Evolutionary conservation across 352 stramenopile species (phyloP).

Genomic region (Plasmopara viticola): DNA sequence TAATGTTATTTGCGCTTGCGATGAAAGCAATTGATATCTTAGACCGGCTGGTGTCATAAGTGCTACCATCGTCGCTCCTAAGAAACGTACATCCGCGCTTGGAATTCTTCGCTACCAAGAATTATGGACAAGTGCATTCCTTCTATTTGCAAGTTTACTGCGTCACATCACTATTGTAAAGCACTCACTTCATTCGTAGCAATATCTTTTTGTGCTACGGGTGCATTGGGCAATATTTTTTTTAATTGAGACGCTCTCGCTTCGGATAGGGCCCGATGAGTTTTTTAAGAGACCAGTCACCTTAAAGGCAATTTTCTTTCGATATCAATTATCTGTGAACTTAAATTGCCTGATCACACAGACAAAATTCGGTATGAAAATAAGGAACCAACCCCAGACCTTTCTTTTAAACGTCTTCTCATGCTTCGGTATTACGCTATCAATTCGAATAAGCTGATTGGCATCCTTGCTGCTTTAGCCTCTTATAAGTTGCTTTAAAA

Average conservation of each 20-base stretch:
- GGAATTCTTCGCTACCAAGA: conserved; percentile 48
- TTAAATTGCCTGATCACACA: conserved; percentile 62
- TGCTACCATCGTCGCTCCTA: conserved; percentile 45
- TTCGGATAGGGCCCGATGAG: conserved; percentile 20
- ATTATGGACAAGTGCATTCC: conserved; percentile 47
- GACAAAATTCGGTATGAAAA: conserved; percentile 57
- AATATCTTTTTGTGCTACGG: conserved; percentile 38
- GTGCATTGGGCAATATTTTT: conserved; percentile 51
- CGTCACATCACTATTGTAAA: not conserved
- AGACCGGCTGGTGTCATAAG: conserved; percentile 53
- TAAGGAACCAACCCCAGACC: conserved; percentile 51
- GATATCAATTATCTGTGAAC: conserved; percentile 50
- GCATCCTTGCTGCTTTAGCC: conserved; percentile 56
- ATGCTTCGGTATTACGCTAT: conserved; percentile 50
- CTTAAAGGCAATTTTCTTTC: conserved; percentile 62
- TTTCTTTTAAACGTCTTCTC: conserved; percentile 59
- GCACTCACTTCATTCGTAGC: conserved; percentile 40
- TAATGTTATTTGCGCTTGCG: conserved; percentile 31
- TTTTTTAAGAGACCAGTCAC: conserved; percentile 52
- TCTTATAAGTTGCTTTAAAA: conserved; percentile 44
- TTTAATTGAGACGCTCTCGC: conserved; percentile 52
- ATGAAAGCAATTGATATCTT: conserved; percentile 20
- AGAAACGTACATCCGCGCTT: conserved; percentile 50
- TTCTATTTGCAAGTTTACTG: conserved; percentile 21
- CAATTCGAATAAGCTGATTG: conserved; percentile 52